Evolutionary conservation across 768 basidiomycete species (phyloP).

Genomic region (Hericium coralloides): DNA sequence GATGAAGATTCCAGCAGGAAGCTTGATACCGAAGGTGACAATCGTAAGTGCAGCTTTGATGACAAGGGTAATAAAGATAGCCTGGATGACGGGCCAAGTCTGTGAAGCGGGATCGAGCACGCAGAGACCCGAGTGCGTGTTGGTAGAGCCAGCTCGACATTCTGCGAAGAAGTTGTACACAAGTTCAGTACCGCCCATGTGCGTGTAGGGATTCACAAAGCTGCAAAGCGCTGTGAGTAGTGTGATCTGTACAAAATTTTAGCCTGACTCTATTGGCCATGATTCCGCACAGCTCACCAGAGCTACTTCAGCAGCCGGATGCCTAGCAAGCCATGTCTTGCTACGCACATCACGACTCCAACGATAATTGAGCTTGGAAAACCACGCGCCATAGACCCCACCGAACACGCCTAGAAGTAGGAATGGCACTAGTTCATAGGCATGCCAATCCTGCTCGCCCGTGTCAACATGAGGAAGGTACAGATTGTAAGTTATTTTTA

Average conservation of each 20-base stretch:
- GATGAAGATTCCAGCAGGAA: constrained; percentile 94
- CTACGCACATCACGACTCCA: constrained; percentile 83
- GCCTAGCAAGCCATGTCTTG: constrained; percentile 68
- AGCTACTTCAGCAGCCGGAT: constrained; percentile 79
- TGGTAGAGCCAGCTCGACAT: constrained; percentile 51
- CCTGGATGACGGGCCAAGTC: constrained; percentile 52
- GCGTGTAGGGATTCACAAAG: constrained; percentile 83
- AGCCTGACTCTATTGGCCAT: background rate
- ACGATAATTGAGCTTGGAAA: constrained; percentile 83
- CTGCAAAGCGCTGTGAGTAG: constrained; percentile 66
- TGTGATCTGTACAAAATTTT: constrained; percentile 47
- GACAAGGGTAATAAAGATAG: constrained; percentile 68
- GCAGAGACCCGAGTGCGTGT: constrained; percentile 62
- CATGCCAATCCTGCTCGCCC: constrained; percentile 77
- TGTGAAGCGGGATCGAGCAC: constrained; percentile 48
- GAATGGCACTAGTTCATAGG: constrained; percentile 81
- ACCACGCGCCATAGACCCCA: constrained; percentile 89
- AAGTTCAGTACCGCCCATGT: constrained; percentile 93
- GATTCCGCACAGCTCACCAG: constrained; percentile 40
- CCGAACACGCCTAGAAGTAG: constrained; percentile 84
- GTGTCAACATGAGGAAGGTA: background rate
- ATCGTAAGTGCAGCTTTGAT: constrained; percentile 76
- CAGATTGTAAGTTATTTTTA: background rate
- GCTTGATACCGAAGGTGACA: constrained; percentile 87
- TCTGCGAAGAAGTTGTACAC: constrained; percentile 89